These are phyloP conservation scores for Persicaria tinctoria DNA, from an alignment of 148 eudicot species.

Conservation along the genomic window DNA sequence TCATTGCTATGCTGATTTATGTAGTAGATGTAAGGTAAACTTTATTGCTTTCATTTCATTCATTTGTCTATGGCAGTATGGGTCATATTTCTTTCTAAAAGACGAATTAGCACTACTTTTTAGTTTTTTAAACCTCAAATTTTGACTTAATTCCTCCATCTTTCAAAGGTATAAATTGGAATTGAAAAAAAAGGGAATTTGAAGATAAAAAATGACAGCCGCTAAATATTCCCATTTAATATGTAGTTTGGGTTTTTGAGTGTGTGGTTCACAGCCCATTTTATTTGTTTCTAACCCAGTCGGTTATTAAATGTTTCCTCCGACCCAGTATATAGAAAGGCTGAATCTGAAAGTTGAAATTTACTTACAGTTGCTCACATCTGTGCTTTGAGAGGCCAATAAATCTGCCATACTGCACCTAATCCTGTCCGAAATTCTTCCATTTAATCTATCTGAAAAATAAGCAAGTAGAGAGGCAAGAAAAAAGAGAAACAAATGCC, in stretches of 20 bases:
- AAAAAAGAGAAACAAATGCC: background rate
- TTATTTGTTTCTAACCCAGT: background rate
- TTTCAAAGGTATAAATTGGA: background rate
- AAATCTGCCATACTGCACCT: background rate
- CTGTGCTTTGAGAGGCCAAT: background rate
- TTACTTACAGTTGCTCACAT: background rate
- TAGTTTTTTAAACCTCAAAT: no score
- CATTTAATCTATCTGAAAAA: background rate
- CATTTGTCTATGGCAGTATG: conserved; percentile 5
- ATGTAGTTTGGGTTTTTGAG: background rate
- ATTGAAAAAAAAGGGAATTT: background rate
- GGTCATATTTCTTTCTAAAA: background rate
- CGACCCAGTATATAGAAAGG: background rate
- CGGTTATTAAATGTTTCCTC: background rate
- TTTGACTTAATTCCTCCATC: background rate
- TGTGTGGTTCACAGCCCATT: background rate
- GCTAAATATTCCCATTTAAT: background rate
- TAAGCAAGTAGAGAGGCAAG: background rate
- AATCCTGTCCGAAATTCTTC: background rate
- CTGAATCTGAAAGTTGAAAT: background rate
- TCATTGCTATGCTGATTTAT: conserved; percentile 45
- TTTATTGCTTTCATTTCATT: background rate
- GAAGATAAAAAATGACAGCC: background rate
- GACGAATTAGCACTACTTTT: background rate
- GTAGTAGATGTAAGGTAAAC: conserved; percentile 53